Percentiles rank a stretch among this genome's conserved stretches.
Conservation (phyloP, 2,329 filamentous ascomycete species). For the Cercospora nicotianae region DNA sequence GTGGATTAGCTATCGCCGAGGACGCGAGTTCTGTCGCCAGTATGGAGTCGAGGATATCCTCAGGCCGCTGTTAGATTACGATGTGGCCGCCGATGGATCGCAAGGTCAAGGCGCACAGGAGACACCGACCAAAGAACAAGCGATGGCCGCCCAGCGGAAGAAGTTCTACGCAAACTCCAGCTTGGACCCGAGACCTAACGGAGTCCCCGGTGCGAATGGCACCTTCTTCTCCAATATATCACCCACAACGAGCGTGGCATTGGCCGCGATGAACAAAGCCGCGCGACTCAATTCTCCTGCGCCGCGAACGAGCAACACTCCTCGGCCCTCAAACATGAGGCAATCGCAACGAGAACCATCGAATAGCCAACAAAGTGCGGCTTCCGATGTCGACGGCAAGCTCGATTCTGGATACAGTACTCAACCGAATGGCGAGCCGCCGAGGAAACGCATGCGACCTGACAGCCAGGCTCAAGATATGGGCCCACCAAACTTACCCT, state of each 20-base stretch:
- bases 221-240: slow-evolving; percentile 99
- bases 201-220: slow-evolving; percentile 57
- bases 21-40: slow-evolving; percentile 83
- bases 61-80: slow-evolving; percentile 73
- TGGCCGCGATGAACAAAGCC: slow-evolving; percentile 90
- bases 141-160: slow-evolving; percentile 90
- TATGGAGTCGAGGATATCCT: slow-evolving; percentile 75
- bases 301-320: slow-evolving; percentile 62
- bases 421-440: slow-evolving; percentile 65
- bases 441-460: slow-evolving; percentile 71
- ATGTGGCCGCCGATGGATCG: slow-evolving; percentile 73
- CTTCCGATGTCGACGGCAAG: slow-evolving; percentile 47
- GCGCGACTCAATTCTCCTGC: slow-evolving; percentile 87
- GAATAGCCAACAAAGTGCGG: slow-evolving; percentile 78
- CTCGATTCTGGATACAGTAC: slow-evolving; percentile 69
- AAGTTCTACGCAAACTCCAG: slow-evolving; percentile 76
- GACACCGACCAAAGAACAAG: slow-evolving; percentile 97
- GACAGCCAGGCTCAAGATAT: slow-evolving; percentile 37
- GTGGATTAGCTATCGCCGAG: slow-evolving; percentile 93
- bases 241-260: slow-evolving; percentile 84
- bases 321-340: slow-evolving; percentile 66
- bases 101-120: slow-evolving; percentile 75
- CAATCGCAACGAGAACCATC: slow-evolving; percentile 69
- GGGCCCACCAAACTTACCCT: slow-evolving; percentile 34
- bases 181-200: slow-evolving; percentile 58